Evolutionary conservation across 2,329 filamentous ascomycete species (phyloP), one percentile per base, ranked within the genome.

Genomic region (Grosmannia huntii): DNA sequence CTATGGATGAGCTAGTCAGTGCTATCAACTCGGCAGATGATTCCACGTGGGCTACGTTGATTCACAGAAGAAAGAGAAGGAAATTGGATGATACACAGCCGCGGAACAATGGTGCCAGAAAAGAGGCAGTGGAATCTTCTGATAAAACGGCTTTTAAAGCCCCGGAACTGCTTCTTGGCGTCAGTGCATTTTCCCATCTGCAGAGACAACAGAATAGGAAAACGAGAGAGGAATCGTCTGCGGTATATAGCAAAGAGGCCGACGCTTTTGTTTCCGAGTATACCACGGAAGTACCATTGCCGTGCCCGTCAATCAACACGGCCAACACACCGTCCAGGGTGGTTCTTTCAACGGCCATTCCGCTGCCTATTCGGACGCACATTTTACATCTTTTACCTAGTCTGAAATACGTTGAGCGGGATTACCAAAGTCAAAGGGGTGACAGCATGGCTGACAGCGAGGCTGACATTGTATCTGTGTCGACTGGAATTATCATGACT

Each of bases 381-480:
- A 53, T 70, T 0, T 41, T 65, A 44, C 54, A 57, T 4, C 52
- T 67, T 4, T 53, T 71, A 1, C 68, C 66, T 0, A 55, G 51
- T 1, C 56, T 70, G 4, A 58, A 61, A 1, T 59, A 68, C 27
- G 62, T 71, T 31, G 63, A 65, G 41, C 65, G 70, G 3, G 63
- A 70, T 56, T 67, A 68, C 60, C 36, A 38, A 5, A 51, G 9
- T 23, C 48, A 48, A 12, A 6, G 4, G 2, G 41, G 19, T 4
- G n/a, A 28, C 4, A 28, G 33, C 2, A 12, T 4, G 19, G 23
- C 25, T 21, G 27, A 38, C 5, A 55, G 58, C 33, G 64, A 66
- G 67, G 85, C 88, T 3, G 90, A 96, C 64, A 70, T 96, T 3
- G 79, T 91, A 5, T 88, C 88, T 0, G 83, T 88, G 0, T 76